phyloP scores from a whole-genome alignment of 441 rosid genomes.

The Cnidoscolus chayamansa region DNA sequence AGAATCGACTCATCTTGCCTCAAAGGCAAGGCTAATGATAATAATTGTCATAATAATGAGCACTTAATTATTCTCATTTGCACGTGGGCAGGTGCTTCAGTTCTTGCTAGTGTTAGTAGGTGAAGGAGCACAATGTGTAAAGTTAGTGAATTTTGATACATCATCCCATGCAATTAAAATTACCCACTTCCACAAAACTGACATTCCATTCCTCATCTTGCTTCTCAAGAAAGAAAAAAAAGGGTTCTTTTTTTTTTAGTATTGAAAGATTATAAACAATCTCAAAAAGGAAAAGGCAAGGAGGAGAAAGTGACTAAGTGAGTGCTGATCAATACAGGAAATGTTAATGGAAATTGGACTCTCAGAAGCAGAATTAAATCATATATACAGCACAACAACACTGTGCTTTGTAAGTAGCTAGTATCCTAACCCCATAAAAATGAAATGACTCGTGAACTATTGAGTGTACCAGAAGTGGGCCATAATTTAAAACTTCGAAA shows the following conservation, averaged over 20 bases:
- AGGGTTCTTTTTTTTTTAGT: too few relatives aligned
- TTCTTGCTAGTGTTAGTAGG: neutral
- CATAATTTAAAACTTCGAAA: neutral
- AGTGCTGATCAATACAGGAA: neutral
- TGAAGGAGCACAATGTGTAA: neutral
- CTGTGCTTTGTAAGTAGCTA: neutral
- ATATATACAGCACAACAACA: neutral
- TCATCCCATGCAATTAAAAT: neutral
- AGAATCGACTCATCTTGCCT: neutral
- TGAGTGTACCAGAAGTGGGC: neutral
- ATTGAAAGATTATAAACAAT: neutral
- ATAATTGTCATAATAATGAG: neutral
- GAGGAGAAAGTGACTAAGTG: neutral
- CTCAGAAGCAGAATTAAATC: neutral
- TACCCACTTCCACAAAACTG: neutral
- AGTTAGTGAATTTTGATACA: neutral
- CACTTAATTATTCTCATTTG: neutral
- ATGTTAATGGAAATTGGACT: neutral
- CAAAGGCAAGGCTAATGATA: neutral
- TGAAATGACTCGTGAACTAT: neutral
- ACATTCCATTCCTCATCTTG: neutral
- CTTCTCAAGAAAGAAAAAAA: neutral
- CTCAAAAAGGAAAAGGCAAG: neutral
- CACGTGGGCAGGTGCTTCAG: neutral
- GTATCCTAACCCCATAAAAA: neutral